Percentiles rank a stretch among this genome's conserved stretches.
phyloP scores from a whole-genome alignment of 2,329 filamentous ascomycete species.

The Fusarium sp. region DNA sequence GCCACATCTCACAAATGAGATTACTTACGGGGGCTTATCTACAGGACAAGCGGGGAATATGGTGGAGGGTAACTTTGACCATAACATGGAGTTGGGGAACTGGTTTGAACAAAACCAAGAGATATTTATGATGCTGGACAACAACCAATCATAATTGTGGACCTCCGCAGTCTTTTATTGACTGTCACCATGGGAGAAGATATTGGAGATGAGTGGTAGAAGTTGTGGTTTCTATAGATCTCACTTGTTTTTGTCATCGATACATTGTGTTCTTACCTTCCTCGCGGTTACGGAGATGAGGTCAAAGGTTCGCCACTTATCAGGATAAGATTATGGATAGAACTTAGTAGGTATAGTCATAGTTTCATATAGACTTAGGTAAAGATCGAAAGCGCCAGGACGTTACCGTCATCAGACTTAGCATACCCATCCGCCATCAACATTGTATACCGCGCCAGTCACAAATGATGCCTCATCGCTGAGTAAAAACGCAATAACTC shows the following conservation, averaged over 20 bases:
- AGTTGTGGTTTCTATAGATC: too few species aligned
- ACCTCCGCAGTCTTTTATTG: rapidly evolving
- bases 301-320: too few species aligned
- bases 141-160: background rate
- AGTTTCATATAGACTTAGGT: too few species aligned
- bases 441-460: slow-evolving; percentile 45
- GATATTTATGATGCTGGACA: slow-evolving; percentile 15
- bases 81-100: background rate
- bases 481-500: slow-evolving; percentile 35
- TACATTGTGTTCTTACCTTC: too few species aligned
- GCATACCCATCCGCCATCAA: slow-evolving; percentile 50
- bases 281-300: too few species aligned
- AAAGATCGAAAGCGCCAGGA: too few species aligned
- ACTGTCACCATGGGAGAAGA: rapidly evolving
- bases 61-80: background rate
- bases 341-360: too few species aligned
- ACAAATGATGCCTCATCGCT: slow-evolving; percentile 37
- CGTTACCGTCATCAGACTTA: background rate
- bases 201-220: too few species aligned
- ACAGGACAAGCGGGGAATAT: background rate
- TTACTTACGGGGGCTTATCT: background rate
- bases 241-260: too few species aligned
- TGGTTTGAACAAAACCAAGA: slow-evolving; percentile 21
- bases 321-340: too few species aligned
- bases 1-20: rapidly evolving